Base-by-base conservation (phyloP, 371 early-diverging fungal species). In the Syncephalis plumigaleata region DNA sequence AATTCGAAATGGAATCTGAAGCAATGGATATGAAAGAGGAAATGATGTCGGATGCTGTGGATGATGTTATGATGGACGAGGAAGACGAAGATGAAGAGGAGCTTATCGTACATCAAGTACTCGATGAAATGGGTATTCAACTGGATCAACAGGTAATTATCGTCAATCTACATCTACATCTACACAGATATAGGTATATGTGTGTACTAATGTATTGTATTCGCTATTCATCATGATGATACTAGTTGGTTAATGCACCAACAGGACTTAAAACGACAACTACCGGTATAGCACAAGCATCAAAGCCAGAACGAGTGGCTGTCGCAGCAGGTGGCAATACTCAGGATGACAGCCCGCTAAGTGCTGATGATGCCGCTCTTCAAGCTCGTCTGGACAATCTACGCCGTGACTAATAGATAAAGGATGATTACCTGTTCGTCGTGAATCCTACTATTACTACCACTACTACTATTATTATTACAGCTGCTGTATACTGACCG, bases 11-110 rank as follows among this genome's bases (percentile, higher is more conserved):
- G 59, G 91, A 97, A 66, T 73, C 74, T 27, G 94, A 91, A 56
- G 63, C 88, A 56, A 91, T 97, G 94, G 92, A 97, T 58, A 92
- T 97, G 93, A 94, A 94, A 67, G 91, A 90, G 48, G 93, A 91
- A 55, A 84, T 96, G 87, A 91, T 96, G 90, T 82, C 82, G 40
- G 97, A 97, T 54, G 87, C 87, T 15, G 89, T 97, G 47, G 94
- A 97, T 52, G 93, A 90, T 57, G 86, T 78, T 22, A 81, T 95
- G 75, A 92, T 87, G 27, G 93, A 87, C 49, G 91, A 87, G 24
- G 82, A 83, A 13, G 91, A 91, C 42, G 87, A 86, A 39, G 87
- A 85, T 31, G 95, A 92, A 57, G 47, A 40, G 43, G 94, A 96
- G 3, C 70, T 77, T 44, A 87, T 95, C 53, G 89, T 95, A 3